These are phyloP conservation scores for Leishmania arabica DNA, from an alignment of 208 protist genomes.

Conservation along the genomic window DNA sequence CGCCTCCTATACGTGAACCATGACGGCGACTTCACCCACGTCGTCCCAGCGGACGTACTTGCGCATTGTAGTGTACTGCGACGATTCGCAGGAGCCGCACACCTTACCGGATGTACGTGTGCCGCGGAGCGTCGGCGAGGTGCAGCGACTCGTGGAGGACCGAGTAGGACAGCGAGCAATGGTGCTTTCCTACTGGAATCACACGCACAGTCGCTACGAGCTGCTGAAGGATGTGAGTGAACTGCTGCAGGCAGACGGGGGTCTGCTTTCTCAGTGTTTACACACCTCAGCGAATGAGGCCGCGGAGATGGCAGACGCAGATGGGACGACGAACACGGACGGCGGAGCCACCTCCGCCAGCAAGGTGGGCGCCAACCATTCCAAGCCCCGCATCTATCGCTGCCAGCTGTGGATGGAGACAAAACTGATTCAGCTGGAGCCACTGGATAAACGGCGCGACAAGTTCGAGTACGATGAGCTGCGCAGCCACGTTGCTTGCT, in stretches of 20 bases:
- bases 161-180: constrained; percentile 27
- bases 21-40: constrained; percentile 1
- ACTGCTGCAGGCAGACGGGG: constrained; percentile 21
- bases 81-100: constrained; percentile 22
- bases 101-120: constrained; percentile 17
- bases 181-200: constrained; percentile 69
- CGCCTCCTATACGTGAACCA: background rate
- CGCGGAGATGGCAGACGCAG: background rate
- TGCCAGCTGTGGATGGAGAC: constrained; percentile 75
- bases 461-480: constrained; percentile 49
- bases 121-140: constrained; percentile 24
- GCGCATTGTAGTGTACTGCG: constrained; percentile 47
- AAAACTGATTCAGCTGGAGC: constrained; percentile 43
- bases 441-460: constrained; percentile 45
- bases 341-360: constrained; percentile 6
- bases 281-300: background rate
- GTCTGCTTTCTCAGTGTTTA: background rate
- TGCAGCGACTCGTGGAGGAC: constrained; percentile 30
- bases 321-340: constrained; percentile 6
- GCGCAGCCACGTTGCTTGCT: constrained; percentile 38
- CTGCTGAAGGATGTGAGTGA: constrained; percentile 32
- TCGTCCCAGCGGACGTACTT: constrained; percentile 11
- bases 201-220: constrained; percentile 41
- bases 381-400: constrained; percentile 17
- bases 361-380: background rate